phyloP scores from a whole-genome alignment of 2,329 filamentous ascomycete genomes.

The Colletotrichum chrysophilum region DNA sequence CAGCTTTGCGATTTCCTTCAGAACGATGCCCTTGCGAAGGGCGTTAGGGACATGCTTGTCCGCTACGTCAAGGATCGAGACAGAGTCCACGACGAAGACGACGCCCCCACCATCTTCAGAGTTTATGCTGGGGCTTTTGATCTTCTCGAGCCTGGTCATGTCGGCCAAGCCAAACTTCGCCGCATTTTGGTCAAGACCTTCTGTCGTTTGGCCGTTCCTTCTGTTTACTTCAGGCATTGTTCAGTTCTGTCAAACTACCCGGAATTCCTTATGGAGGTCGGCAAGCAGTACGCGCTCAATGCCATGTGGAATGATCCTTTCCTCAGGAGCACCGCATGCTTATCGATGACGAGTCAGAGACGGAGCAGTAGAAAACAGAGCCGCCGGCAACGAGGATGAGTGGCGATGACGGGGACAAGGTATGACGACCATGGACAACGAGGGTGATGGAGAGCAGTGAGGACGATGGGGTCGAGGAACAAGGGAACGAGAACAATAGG shows the following conservation, averaged over 20 bases:
- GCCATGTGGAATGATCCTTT: not conserved
- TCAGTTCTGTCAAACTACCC: too few relatives aligned
- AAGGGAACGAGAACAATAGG: accelerated
- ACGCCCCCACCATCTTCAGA: accelerated
- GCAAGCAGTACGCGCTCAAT: not conserved
- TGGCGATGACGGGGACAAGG: too few relatives aligned
- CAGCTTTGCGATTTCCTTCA: not conserved
- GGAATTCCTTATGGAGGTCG: too few relatives aligned
- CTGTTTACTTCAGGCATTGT: too few relatives aligned
- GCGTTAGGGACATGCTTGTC: not conserved
- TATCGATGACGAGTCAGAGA: not conserved
- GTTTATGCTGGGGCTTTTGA: accelerated
- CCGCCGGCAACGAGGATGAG: too few relatives aligned
- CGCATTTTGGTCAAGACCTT: not conserved
- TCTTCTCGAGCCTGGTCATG: accelerated
- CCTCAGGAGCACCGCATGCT: accelerated
- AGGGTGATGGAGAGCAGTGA: not conserved
- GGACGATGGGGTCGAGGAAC: accelerated
- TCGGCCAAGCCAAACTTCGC: not conserved
- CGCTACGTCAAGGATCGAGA: accelerated
- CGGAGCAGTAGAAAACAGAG: not conserved
- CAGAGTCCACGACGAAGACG: accelerated
- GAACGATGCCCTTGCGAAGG: not conserved
- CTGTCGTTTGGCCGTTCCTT: too few relatives aligned
- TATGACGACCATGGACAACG: too few relatives aligned